Percentiles rank a stretch among this genome's conserved stretches.
These are phyloP conservation scores for Ustilago curta DNA, from an alignment of 1,284 basidiomycete genomes.

Conservation along the genomic window DNA sequence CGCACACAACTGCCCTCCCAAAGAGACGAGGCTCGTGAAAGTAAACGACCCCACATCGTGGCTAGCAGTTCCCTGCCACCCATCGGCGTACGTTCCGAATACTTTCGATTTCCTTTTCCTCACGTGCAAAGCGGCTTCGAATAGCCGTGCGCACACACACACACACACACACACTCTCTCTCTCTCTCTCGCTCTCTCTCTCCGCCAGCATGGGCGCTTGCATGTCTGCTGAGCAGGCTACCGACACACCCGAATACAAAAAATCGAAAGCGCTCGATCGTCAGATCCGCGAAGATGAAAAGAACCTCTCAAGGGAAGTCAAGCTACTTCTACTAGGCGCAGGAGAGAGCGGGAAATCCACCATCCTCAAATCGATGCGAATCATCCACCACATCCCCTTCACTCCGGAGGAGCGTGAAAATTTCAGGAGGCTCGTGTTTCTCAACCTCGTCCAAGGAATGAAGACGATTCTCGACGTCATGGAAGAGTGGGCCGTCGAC, in stretches of 20 bases:
- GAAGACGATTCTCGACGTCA: slow-evolving; percentile 83
- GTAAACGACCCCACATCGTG: not conserved
- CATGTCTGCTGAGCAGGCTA: slow-evolving; percentile 36
- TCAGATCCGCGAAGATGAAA: slow-evolving; percentile 58
- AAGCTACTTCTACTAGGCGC: slow-evolving; percentile 81
- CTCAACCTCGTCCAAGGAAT: slow-evolving; percentile 89
- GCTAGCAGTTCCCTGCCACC: not conserved
- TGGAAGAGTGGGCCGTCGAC: slow-evolving; percentile 86
- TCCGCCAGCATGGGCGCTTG: slow-evolving; percentile 49
- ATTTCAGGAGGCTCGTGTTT: slow-evolving; percentile 84
- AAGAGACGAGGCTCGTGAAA: not conserved
- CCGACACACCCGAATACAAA: slow-evolving; percentile 49
- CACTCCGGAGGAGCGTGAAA: slow-evolving; percentile 79
- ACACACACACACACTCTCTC: too few species aligned
- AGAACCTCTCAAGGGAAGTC: slow-evolving; percentile 52
- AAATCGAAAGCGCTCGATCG: slow-evolving; percentile 47
- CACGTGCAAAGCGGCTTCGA: not conserved
- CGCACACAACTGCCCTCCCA: not conserved
- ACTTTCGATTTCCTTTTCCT: not conserved
- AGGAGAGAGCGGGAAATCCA: slow-evolving; percentile 93
- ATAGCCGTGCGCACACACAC: not conserved
- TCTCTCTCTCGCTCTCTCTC: too few species aligned
- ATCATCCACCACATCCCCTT: slow-evolving; percentile 85
- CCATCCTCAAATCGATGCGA: slow-evolving; percentile 92
- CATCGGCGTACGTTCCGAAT: not conserved